Evolutionary conservation across 1,139 yeast species (phyloP), one percentile per base, ranked within the genome.

Genomic region (Yamadazyma oceani): DNA sequence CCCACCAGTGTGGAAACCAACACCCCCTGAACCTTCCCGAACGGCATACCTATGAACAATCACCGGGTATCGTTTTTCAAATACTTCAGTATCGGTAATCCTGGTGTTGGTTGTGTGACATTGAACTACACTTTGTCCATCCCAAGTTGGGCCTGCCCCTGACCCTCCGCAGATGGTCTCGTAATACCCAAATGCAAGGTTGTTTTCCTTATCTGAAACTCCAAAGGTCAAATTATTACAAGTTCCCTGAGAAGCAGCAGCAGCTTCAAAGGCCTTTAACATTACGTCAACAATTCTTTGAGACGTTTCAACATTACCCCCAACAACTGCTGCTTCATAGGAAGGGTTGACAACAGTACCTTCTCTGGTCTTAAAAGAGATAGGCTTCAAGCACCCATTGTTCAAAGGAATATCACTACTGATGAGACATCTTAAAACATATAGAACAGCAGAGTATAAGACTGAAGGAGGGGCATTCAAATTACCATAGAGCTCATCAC

Each of bases 231-330:
- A 67, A 50, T 72, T 73, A 49, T 73, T 73, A 46, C 76, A 70
- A 28, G 77, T 70, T 6, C 75, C 75, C 47, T 71, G 77, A 3
- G 76, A 69, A 6, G 73, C 75, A 11, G 77, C 95, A 54, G 85
- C 84, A 5, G 86, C 85, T 44, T 75, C 72, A 54, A 86, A 85
- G 0, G 95, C 88, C 49, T 78, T 79, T 51, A 87, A 67, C 42
- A 86, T 74, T 3, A 83, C 89, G 58, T 86, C 95, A 2, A 88
- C 85, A 30, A 87, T 80, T 44, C 95, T 70, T 59, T 87, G 95
- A 2, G 92, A 80, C 0, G 95, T 86, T 58, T 84, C 84, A n/a
- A 85, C 94, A 55, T 86, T 87, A 6, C 95, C 95, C 21, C 95
- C 96, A 8, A 85, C 94, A 3, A 85, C 89, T 1, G 95, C 96